Base-by-base conservation (phyloP, 2,329 filamentous ascomycete species). In the Fusarium papillatum region DNA sequence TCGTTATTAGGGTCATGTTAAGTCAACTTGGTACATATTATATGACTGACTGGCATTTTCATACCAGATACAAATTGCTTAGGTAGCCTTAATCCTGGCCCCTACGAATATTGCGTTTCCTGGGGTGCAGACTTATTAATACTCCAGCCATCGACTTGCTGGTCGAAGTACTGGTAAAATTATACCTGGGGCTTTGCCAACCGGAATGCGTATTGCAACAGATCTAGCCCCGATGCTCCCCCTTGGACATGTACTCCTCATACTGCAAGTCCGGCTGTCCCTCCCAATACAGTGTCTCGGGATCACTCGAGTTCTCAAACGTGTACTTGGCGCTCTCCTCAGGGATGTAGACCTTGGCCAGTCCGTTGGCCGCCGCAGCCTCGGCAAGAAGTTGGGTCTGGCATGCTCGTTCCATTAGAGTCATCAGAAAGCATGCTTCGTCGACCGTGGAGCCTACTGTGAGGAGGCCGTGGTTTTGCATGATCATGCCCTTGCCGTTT, bases 401-500 rank as follows among this genome's bases (percentile, higher is more conserved):
- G 17, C 67, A 70, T 14, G 29, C 43, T 1, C 38, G 36, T n/a
- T 72, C 70, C 67, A 72, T 64, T 14, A 68, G 5, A 7, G 59
- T 67, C n/a, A 72, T 61, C 1, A 72, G 26, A 29, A 53, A 70
- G 8, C 48, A 41, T 22, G 70, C 70, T 29, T 70, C 70, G 60
- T 72, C 70, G 1, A 72, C 70, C 0, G 67, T 72, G 19, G 31
- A 16, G 0, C 67, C 70, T 2, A 67, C 67, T 38, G 70, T 72
- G 10, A 72, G 41, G 1, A 72, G 59, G 4, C 70, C 70, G 11
- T 72, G 70, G 59, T 70, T 72, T 4, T 31, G 14, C 6, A 72
- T 22, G 7, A 41, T 72, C 43, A 70, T 68, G 13, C 87, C 91
- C 80, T 87, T 92, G 71, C 88, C 89, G 0, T 85, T 81, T 0